Conservation (phyloP, 2,329 filamentous ascomycete species). For the Furcasterigmium furcatum region DNA sequence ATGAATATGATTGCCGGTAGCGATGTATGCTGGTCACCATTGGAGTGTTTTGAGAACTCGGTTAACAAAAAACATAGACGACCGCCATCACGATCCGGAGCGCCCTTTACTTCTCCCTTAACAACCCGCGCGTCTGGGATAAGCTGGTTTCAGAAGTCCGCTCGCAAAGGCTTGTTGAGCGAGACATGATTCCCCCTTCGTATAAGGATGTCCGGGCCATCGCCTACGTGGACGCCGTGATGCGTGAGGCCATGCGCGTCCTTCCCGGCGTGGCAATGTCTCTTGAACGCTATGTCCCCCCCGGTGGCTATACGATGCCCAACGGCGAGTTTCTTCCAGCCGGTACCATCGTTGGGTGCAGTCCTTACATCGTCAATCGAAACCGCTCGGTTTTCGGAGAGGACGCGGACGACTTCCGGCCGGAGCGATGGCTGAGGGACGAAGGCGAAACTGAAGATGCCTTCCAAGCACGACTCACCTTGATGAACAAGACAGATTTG, state of each 20-base stretch:
- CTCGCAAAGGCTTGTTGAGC: background rate
- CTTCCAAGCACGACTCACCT: constrained; percentile 19
- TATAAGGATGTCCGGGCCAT: constrained; percentile 15
- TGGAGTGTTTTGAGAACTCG: too few species aligned
- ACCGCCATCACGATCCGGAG: constrained; percentile 19
- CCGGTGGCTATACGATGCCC: constrained; percentile 25
- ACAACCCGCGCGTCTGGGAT: constrained; percentile 12
- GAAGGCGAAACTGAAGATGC: constrained; percentile 15
- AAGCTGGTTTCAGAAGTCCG: constrained; percentile 13
- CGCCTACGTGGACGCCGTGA: constrained; percentile 35
- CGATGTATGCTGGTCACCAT: background rate
- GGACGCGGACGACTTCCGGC: constrained; percentile 37
- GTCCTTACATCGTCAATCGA: constrained; percentile 27
- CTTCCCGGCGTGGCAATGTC: constrained; percentile 38
- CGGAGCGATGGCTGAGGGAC: constrained; percentile 29
- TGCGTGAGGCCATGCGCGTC: constrained; percentile 43
- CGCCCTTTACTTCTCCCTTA: constrained; percentile 17
- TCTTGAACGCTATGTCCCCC: constrained; percentile 41
- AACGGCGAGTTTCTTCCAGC: constrained; percentile 24
- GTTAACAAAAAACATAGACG: constrained; percentile 10
- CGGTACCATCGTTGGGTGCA: constrained; percentile 30
- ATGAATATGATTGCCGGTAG: constrained; percentile 22
- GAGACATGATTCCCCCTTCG: constrained; percentile 4
- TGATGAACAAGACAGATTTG: constrained; percentile 32
- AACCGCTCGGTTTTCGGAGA: constrained; percentile 36